These are phyloP conservation scores for Candida ulmi DNA, from an alignment of 805 yeast genomes.

Conservation along the genomic window DNA sequence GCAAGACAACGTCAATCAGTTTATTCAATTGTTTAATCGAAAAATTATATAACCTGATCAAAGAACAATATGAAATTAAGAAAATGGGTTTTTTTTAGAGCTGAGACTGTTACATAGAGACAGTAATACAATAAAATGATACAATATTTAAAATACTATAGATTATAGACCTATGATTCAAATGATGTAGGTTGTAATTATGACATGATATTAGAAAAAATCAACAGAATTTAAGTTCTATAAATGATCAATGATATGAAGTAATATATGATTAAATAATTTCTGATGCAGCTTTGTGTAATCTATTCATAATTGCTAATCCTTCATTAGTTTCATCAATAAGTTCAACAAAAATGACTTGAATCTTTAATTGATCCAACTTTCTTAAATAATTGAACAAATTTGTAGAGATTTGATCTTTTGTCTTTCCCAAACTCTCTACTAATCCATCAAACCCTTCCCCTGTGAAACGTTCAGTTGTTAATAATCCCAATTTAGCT, in stretches of 20 bases:
- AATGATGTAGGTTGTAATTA: too few relatives aligned
- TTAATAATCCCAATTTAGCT: slow-evolving; percentile 47
- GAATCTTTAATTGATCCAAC: slow-evolving; percentile 65
- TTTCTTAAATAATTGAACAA: slow-evolving; percentile 69
- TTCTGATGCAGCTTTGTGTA: slow-evolving; percentile 74
- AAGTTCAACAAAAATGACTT: slow-evolving; percentile 79
- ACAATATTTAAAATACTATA: background rate
- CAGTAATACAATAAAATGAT: background rate
- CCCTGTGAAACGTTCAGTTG: slow-evolving; percentile 26
- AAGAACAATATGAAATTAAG: too few relatives aligned
- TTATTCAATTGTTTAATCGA: slow-evolving; percentile 21
- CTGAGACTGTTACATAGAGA: background rate
- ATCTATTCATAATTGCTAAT: slow-evolving; percentile 88
- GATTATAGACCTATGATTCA: too few relatives aligned
- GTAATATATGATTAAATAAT: slow-evolving; percentile 22
- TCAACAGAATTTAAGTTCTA: background rate
- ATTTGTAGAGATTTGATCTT: slow-evolving; percentile 62
- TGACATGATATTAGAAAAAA: too few relatives aligned
- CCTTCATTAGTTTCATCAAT: slow-evolving; percentile 75
- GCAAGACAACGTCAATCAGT: slow-evolving; percentile 11
- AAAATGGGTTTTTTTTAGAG: too few relatives aligned
- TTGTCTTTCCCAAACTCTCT: slow-evolving; percentile 36
- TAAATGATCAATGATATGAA: background rate
- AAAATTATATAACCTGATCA: too few relatives aligned
- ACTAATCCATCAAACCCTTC: slow-evolving; percentile 16